Evolutionary conservation across 2,329 filamentous ascomycete species (phyloP), one percentile per base, ranked within the genome.

Genomic region (Conoideocrella luteorostrata): DNA sequence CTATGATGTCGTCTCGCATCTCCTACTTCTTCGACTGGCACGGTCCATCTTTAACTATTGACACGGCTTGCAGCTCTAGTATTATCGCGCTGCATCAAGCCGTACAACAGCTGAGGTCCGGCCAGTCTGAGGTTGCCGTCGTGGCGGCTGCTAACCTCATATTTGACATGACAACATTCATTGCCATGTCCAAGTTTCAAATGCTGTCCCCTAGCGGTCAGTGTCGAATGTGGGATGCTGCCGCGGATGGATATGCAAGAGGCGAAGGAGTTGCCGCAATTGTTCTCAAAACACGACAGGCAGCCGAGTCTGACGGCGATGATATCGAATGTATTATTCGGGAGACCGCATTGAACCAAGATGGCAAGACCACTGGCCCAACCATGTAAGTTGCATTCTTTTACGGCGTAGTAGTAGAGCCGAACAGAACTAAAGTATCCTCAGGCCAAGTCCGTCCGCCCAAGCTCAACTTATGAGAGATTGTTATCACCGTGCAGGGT

Each of bases 11-110:
- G 0, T 73, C 72, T 49, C 61, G 70, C 18, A 52, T 74, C 7
- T 71, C 67, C 2, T 71, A 73, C 51, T 68, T 66, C 43, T 72
- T 68, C 48, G 62, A 75, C 50, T 63, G 73, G 38, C 51, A 52
- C 5, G 72, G 72, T 0, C 67, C 72, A 0, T 70, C 66, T 13
- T 60, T 74, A 51, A 71, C 70, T 1, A 59, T 75, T 2, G 71
- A 76, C 44, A 75, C 74, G 0, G 74, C 68, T 2, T 77, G 74
- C 48, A 74, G 71, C 0, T 64, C 66, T 15, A 68, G 65, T 35
- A 52, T 75, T 2, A 62, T 70, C 2, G 70, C 70, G 0, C 54
- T 76, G 0, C 68, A 76, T 47, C 58, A 68, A 13, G 35, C 72
- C 66, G 33, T 51, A 30, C n/a, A 50, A 30, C 29, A 24, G 5